Conservation (phyloP, 2,329 filamentous ascomycete species). For the Fusarium sp. region DNA sequence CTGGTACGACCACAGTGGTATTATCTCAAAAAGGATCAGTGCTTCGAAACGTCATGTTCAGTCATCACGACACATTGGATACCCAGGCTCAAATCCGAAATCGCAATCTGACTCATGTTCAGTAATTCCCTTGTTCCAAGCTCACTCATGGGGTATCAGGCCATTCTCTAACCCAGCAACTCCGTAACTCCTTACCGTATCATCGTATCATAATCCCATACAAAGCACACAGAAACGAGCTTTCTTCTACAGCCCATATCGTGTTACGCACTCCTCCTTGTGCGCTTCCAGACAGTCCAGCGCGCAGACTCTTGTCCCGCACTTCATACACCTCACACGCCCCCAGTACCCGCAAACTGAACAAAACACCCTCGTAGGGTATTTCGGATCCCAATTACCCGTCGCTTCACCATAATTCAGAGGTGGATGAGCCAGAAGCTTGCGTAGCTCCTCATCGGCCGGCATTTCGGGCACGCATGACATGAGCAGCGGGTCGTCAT, state of each 20-base stretch:
- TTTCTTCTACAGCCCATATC: constrained; percentile 63
- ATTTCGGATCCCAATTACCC: constrained; percentile 57
- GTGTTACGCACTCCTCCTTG: constrained; percentile 75
- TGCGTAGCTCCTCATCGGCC: constrained; percentile 69
- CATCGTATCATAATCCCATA: background rate
- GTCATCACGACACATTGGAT: background rate
- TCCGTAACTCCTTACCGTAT: constrained; percentile 32
- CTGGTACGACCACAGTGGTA: background rate
- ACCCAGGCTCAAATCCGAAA: background rate
- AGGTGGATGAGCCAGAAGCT: constrained; percentile 71
- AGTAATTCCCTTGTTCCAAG: background rate
- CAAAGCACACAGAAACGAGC: background rate
- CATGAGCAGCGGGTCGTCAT: constrained; percentile 67
- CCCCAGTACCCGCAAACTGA: constrained; percentile 88
- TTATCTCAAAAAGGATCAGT: background rate
- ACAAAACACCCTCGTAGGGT: constrained; percentile 75
- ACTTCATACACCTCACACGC: constrained; percentile 78
- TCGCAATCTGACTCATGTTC: constrained; percentile 11
- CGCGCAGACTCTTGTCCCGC: constrained; percentile 81
- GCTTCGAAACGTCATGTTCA: background rate
- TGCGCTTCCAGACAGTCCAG: constrained; percentile 79
- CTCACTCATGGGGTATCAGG: constrained; percentile 40
- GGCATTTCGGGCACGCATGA: constrained; percentile 69
- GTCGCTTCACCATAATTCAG: constrained; percentile 74
- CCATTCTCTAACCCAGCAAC: constrained; percentile 31